These are phyloP conservation scores for Nasturtium officinale DNA, from an alignment of 345 rosid genomes.

Conservation along the genomic window DNA sequence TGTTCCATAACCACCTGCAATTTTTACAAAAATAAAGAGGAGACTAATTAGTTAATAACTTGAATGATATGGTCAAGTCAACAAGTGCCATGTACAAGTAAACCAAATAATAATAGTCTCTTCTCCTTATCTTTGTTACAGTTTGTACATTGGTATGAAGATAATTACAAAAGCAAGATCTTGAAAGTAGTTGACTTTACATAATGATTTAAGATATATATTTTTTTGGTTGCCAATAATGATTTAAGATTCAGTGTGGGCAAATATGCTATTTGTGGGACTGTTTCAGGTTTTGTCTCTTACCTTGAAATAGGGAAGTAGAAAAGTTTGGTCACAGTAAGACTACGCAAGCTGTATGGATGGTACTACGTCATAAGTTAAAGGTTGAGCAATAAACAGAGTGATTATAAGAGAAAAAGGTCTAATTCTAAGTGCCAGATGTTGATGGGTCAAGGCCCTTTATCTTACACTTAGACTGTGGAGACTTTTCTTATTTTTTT, in stretches of 20 bases:
- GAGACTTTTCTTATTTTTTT: no score
- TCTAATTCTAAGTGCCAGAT: constrained; percentile 78
- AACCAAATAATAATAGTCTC: constrained; percentile 20
- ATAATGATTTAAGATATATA: constrained; percentile 48
- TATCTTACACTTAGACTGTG: constrained; percentile 46
- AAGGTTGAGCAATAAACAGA: constrained; percentile 37
- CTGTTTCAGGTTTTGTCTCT: constrained; percentile 46
- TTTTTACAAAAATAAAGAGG: constrained; percentile 1
- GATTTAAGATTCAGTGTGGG: constrained; percentile 49
- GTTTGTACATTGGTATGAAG: constrained; percentile 20
- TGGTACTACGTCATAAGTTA: constrained; percentile 25
- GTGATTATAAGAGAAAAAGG: constrained; percentile 31
- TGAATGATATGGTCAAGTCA: constrained; percentile 30
- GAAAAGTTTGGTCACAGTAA: constrained; percentile 39
- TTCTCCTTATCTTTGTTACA: constrained; percentile 27
- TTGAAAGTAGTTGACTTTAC: constrained; percentile 39
- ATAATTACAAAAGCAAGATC: constrained; percentile 35
- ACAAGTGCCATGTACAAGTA: constrained; percentile 33
- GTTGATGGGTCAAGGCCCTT: constrained; percentile 72
- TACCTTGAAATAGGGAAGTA: constrained; percentile 35
- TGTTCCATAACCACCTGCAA: constrained; percentile 94
- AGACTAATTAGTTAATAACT: neutral
- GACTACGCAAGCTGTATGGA: constrained; percentile 38
- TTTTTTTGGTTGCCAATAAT: no score
- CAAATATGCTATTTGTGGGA: constrained; percentile 39